Evolutionary conservation across 768 basidiomycete genomes (phyloP).

Genomic region (Nidularia sp.): DNA sequence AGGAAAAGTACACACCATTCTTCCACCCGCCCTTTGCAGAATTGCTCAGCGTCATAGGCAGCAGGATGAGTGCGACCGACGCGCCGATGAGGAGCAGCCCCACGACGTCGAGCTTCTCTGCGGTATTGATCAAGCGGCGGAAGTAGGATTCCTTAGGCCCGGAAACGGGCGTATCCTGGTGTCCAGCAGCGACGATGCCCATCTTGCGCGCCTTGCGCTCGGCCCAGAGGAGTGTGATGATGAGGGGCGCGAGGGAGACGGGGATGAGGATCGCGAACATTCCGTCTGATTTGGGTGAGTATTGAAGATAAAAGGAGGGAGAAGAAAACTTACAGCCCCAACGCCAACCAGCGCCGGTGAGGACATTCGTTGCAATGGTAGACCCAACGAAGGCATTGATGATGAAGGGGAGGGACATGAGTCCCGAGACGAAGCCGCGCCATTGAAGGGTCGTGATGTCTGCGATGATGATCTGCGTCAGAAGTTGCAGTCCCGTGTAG

Average conservation of each 20-base stretch:
- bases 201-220: conserved; percentile 41
- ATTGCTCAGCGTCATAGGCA: conserved; percentile 49
- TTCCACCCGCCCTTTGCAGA: conserved; percentile 36
- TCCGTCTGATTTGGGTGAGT: conserved; percentile 27
- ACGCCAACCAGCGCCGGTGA: conserved; percentile 48
- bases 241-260: conserved; percentile 44
- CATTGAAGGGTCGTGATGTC: conserved; percentile 56
- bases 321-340: conserved; percentile 56
- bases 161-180: not conserved
- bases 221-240: conserved; percentile 51
- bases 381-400: conserved; percentile 65
- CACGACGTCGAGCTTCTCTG: conserved; percentile 38
- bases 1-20: conserved; percentile 32
- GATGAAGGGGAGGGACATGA: conserved; percentile 30
- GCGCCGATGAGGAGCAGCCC: conserved; percentile 49
- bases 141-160: conserved; percentile 5
- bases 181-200: conserved; percentile 15
- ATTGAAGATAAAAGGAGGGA: not conserved
- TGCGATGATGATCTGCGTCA: conserved; percentile 62
- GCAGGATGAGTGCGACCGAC: conserved; percentile 45
- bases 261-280: conserved; percentile 60
- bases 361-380: conserved; percentile 48
- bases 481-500: conserved; percentile 64
- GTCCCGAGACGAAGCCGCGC: conserved; percentile 45
- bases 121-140: conserved; percentile 15